Base-by-base conservation (phyloP, 2,329 filamentous ascomycete genomes). In the Coleophoma cylindrospora region DNA sequence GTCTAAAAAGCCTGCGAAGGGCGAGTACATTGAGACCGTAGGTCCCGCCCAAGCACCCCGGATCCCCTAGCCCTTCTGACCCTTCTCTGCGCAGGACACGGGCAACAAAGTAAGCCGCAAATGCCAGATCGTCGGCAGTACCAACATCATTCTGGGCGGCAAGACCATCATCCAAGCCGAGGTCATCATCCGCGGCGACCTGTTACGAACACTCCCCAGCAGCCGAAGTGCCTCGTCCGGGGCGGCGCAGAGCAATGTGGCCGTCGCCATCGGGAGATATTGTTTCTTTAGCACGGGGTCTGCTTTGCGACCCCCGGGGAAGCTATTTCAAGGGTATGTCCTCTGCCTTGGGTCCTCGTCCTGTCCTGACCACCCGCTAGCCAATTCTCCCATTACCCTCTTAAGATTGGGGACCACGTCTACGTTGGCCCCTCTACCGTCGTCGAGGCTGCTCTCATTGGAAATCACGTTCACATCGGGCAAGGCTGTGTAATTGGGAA, bases 81-180 rank as follows among this genome's bases (percentile, higher is more conserved):
- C 27, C 9, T 27, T 47, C 32, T 17, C 21, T 11, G 22, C 40
- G 15, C 59, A 95, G 91, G 92, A 97, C 72, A 96, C 91, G 3
- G 94, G 94, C 59, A 99, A 99, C 80, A 97, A 97, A 74, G 94
- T 99, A 63, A 92, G 91, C 37, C 89, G 94, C 58, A 90, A 90
- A 60, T 89, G 90, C 54, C 85, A 87, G 66, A 89, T 99, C 60
- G 88, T 95, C 64, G 94, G 94, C 62, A 96, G 92, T 19, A 91
- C 95, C 61, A 95, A 97, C 72, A 97, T 99, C 71, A 96, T 96
- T 70, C 86, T 99, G 2, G 94, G 91, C 60, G 94, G 94, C 56
- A 95, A 90, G 71, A 95, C 91, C 1, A 90, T 97, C 55, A 95
- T 99, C 64, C 91, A 96, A 76, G 87, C 91, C 55, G 91, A 96